Evolutionary conservation across 2,329 filamentous ascomycete species (phyloP).

Genomic region (Xylaria polymorpha): DNA sequence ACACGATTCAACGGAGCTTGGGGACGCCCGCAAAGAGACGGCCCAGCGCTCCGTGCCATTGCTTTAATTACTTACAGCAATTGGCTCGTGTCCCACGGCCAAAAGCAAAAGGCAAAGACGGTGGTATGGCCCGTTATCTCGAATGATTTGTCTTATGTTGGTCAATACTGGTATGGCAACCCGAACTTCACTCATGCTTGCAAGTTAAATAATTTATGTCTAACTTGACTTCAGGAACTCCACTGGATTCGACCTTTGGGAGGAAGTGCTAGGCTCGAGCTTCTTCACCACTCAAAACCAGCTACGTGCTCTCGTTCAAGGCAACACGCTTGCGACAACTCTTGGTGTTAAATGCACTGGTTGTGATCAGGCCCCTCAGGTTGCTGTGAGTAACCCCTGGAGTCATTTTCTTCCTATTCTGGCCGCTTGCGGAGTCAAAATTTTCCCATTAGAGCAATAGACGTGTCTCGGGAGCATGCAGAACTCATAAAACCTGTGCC

Average conservation of each 20-base stretch:
- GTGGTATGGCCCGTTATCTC: slow-evolving; percentile 66
- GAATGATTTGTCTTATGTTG: slow-evolving; percentile 68
- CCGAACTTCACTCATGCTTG: neutral
- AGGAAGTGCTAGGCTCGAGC: slow-evolving; percentile 67
- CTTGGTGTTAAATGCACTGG: slow-evolving; percentile 62
- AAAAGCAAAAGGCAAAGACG: slow-evolving; percentile 53
- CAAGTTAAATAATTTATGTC: neutral
- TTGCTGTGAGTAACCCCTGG: no score
- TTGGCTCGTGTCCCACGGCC: slow-evolving; percentile 61
- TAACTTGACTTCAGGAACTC: slow-evolving; percentile 54
- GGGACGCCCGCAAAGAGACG: slow-evolving; percentile 70
- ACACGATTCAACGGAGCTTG: slow-evolving; percentile 63
- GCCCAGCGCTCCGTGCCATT: slow-evolving; percentile 68
- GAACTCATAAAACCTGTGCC: no score
- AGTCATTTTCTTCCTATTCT: no score
- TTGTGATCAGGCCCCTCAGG: slow-evolving; percentile 62
- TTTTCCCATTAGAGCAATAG: no score
- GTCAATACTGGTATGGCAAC: slow-evolving; percentile 58
- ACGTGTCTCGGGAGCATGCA: no score
- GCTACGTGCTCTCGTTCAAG: slow-evolving; percentile 63
- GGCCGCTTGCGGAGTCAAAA: no score
- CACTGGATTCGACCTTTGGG: slow-evolving; percentile 70
- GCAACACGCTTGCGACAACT: slow-evolving; percentile 61
- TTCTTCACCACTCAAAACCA: slow-evolving; percentile 69
- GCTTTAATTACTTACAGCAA: slow-evolving; percentile 65